These are phyloP conservation scores for Chrysanthemum makinoi DNA, from an alignment of 129 eudicot genomes.

Conservation along the genomic window DNA sequence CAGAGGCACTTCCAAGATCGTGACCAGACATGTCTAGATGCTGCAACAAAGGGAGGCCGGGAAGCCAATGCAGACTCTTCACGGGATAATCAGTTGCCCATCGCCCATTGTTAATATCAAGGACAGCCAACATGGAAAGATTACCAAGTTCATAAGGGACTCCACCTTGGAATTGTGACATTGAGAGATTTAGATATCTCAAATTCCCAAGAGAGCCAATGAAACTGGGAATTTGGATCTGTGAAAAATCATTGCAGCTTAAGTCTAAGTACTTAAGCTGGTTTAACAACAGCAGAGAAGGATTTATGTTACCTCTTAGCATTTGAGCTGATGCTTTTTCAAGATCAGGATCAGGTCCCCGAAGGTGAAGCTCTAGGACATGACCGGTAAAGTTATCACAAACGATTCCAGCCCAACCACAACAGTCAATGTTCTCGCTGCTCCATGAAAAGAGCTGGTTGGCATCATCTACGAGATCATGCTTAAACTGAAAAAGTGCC, in stretches of 20 bases:
- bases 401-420: constrained; percentile 39
- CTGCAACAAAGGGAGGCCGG: constrained; percentile 34
- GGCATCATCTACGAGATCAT: constrained; percentile 22
- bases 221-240: constrained; percentile 25
- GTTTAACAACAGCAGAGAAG: constrained; percentile 39
- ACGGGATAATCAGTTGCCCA: constrained; percentile 4
- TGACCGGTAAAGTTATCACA: constrained; percentile 42
- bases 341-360: constrained; percentile 1
- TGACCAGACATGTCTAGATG: constrained; percentile 38
- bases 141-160: constrained; percentile 45
- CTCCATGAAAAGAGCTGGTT: constrained; percentile 37
- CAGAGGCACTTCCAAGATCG: constrained; percentile 23
- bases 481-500: constrained; percentile 36
- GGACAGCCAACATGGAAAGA: constrained; percentile 21
- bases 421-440: constrained; percentile 34
- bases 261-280: constrained; percentile 35
- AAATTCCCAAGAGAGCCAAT: constrained; percentile 28
- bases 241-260: constrained; percentile 34
- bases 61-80: constrained; percentile 38
- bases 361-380: constrained; percentile 44
- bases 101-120: neutral
- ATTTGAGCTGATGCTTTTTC: neutral
- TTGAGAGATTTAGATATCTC: constrained; percentile 31
- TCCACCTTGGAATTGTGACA: constrained; percentile 25
- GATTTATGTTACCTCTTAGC: constrained; percentile 33